phyloP scores from a whole-genome alignment of 352 stramenopile genomes.

The Phytophthora colocasiae region DNA sequence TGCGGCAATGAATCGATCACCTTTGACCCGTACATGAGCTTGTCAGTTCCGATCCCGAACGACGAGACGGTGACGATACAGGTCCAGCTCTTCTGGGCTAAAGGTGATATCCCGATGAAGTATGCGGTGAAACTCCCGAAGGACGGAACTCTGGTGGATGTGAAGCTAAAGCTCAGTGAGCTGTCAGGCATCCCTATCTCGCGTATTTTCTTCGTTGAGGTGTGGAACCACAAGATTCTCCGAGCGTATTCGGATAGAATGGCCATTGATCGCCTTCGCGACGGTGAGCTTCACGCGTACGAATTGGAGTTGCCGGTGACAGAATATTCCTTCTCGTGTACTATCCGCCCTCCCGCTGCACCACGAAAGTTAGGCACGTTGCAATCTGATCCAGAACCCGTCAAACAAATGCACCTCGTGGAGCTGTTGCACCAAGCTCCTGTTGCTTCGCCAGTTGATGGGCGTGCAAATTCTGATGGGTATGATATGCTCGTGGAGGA shows the following conservation, averaged over 20 bases:
- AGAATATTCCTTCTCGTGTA: conserved; percentile 76
- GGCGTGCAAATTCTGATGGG: conserved; percentile 32
- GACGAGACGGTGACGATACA: conserved; percentile 61
- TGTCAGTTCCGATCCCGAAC: conserved; percentile 89
- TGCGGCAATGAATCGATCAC: conserved; percentile 86
- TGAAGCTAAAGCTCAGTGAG: conserved; percentile 64
- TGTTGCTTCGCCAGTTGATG: conserved; percentile 61
- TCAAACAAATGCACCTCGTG: conserved; percentile 74
- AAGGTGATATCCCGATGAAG: conserved; percentile 78
- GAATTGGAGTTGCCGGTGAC: conserved; percentile 82
- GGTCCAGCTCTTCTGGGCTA: conserved; percentile 78
- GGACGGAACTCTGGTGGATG: conserved; percentile 53
- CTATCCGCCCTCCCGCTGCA: conserved; percentile 45
- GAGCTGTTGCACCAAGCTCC: conserved; percentile 75
- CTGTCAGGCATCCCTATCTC: conserved; percentile 52
- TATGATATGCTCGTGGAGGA: conserved; percentile 45
- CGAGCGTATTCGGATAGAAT: conserved; percentile 53
- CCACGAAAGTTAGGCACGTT: conserved; percentile 33
- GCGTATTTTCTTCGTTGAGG: conserved; percentile 77
- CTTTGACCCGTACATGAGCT: conserved; percentile 92
- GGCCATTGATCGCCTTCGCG: conserved; percentile 54
- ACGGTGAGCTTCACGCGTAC: conserved; percentile 84
- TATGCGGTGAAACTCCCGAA: conserved; percentile 72
- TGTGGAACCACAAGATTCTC: conserved; percentile 75
- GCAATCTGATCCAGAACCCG: conserved; percentile 17